phyloP scores from a whole-genome alignment of 768 basidiomycete genomes.

The Pleurotus platypus region DNA sequence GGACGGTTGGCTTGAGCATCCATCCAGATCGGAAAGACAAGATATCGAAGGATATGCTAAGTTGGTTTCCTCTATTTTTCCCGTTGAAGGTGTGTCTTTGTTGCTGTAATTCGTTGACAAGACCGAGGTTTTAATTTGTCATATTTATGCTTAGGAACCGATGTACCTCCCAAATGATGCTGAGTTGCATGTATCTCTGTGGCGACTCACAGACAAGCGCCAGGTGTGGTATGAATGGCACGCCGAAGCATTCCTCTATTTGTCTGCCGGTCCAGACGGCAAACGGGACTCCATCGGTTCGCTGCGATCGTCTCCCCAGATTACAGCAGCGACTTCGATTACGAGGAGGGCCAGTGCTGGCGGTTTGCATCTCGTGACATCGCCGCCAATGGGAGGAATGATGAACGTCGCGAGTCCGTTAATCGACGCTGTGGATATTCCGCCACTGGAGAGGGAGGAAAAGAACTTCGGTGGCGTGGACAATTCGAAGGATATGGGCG shows the following conservation, averaged over 20 bases:
- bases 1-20: conserved; percentile 87
- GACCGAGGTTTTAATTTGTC: background rate
- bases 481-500: conserved; percentile 21
- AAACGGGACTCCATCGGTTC: background rate
- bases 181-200: conserved; percentile 89
- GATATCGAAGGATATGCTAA: conserved; percentile 94
- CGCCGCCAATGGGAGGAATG: background rate
- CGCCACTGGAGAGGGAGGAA: conserved; percentile 18
- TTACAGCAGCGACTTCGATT: background rate
- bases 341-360: background rate
- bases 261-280: background rate
- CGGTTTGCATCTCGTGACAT: background rate
- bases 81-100: conserved; percentile 70
- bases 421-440: conserved; percentile 58
- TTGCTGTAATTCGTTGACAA: background rate
- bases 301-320: background rate
- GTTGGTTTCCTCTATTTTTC: conserved; percentile 98
- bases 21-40: conserved; percentile 86
- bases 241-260: conserved; percentile 81
- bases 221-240: conserved; percentile 99
- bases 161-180: conserved; percentile 90
- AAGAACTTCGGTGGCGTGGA: conserved; percentile 7
- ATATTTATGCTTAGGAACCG: conserved; percentile 60
- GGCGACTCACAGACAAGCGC: conserved; percentile 86
- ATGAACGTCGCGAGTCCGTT: conserved; percentile 55